These are phyloP conservation scores for Ceratocystis variospora DNA, from an alignment of 2,329 filamentous ascomycete species.

Conservation along the genomic window DNA sequence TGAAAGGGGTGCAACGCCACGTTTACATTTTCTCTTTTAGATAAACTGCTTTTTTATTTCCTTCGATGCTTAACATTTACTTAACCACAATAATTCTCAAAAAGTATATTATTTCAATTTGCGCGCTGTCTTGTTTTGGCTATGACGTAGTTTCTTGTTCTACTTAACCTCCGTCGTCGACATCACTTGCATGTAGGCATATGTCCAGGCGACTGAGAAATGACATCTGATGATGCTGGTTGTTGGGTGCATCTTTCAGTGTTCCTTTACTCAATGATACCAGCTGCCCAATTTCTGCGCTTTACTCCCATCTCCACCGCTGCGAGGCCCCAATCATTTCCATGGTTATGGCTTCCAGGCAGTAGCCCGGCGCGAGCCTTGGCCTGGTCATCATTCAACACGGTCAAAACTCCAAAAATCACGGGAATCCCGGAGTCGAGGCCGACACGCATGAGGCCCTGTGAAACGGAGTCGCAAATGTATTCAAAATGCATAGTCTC, in stretches of 20 bases:
- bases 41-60: background rate
- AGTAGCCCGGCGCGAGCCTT: slow-evolving; percentile 65
- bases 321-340: slow-evolving; percentile 87
- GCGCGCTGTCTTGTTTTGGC: background rate
- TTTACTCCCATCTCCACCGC: slow-evolving; percentile 90
- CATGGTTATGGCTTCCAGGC: slow-evolving; percentile 93
- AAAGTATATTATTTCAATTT: slow-evolving; percentile 7
- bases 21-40: slow-evolving; percentile 7
- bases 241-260: background rate
- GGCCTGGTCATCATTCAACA: slow-evolving; percentile 79
- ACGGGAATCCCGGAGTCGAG: slow-evolving; percentile 80
- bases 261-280: slow-evolving; percentile 36
- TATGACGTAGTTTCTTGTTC: background rate
- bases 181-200: background rate
- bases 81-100: slow-evolving; percentile 5
- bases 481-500: slow-evolving; percentile 99
- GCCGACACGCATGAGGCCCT: slow-evolving; percentile 89
- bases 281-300: slow-evolving; percentile 68
- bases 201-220: background rate
- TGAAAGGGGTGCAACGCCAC: background rate
- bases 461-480: slow-evolving; percentile 79
- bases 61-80: background rate
- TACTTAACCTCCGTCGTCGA: background rate
- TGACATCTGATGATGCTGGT: too few relatives aligned
- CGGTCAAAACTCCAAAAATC: slow-evolving; percentile 81